Percentiles rank a stretch among this genome's conserved stretches.
Conservation (phyloP, 73 alveolate species). For the Tetrahymena elliotti region DNA sequence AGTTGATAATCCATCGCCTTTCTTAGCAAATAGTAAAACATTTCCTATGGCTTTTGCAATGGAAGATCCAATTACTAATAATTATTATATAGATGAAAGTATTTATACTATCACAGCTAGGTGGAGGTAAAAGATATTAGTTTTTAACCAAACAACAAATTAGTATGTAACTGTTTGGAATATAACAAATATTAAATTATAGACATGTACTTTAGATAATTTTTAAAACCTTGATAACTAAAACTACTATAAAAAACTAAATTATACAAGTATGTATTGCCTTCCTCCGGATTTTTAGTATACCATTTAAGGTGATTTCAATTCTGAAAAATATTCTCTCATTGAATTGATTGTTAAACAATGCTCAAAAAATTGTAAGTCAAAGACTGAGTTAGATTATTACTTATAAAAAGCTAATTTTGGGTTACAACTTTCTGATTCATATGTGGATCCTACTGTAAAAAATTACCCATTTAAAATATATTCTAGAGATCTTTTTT, state of each 20-base stretch:
- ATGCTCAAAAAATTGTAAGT: not conserved
- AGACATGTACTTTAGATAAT: not conserved
- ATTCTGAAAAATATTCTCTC: not conserved
- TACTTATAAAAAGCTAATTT: not conserved
- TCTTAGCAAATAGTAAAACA: not conserved
- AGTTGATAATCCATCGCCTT: not conserved
- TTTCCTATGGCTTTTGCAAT: not conserved
- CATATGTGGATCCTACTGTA: not conserved
- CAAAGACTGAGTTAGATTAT: not conserved
- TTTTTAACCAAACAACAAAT: not conserved
- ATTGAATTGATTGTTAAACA: not conserved
- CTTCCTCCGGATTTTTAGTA: not conserved
- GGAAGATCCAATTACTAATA: not conserved
- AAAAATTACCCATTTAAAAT: not conserved
- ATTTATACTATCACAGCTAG: not conserved
- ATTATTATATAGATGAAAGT: not conserved
- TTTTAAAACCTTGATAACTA: not conserved
- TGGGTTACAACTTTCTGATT: not conserved
- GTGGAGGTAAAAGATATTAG: not conserved
- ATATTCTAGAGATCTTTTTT: not conserved
- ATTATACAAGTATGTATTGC: not conserved
- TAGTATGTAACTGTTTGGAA: not conserved
- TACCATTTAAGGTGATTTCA: not conserved
- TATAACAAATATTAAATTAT: not conserved
- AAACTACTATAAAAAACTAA: not conserved